Conservation (phyloP, 371 early-diverging fungal species). For the Chytridiales sp. region DNA sequence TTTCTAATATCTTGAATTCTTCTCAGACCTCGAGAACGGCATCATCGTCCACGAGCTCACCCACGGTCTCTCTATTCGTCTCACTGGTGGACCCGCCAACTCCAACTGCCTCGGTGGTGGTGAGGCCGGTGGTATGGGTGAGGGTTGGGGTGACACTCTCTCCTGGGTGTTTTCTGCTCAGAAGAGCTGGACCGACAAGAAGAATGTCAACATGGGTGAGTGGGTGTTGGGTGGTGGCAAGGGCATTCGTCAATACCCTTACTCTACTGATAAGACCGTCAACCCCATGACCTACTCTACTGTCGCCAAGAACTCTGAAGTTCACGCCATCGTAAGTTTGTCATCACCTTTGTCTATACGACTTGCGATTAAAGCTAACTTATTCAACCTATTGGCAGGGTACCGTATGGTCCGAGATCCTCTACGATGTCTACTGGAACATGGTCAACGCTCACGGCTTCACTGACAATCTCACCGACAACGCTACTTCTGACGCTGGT, state of each 20-base stretch:
- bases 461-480: conserved; percentile 20
- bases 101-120: conserved; percentile 50
- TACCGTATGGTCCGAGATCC: conserved; percentile 48
- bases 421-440: conserved; percentile 88
- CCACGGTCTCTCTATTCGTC: conserved; percentile 85
- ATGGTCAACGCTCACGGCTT: conserved; percentile 70
- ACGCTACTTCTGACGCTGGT: conserved; percentile 32
- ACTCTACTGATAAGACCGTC: conserved; percentile 30
- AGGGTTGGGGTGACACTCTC: conserved; percentile 95
- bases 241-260: conserved; percentile 35
- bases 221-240: conserved; percentile 37
- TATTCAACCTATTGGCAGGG: too few relatives aligned
- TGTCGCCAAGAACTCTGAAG: conserved; percentile 20
- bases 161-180: conserved; percentile 63
- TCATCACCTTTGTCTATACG: too few relatives aligned
- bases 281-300: conserved; percentile 33
- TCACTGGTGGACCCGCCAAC: conserved; percentile 89
- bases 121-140: conserved; percentile 69
- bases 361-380: too few relatives aligned
- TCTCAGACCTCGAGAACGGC: conserved; percentile 87
- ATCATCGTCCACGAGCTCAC: conserved; percentile 69
- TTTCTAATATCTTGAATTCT: too few relatives aligned
- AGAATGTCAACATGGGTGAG: conserved; percentile 17
- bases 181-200: conserved; percentile 18
- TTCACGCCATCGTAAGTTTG: conserved; percentile 35